Evolutionary conservation across 2,329 filamentous ascomycete genomes (phyloP).

Genomic region (Stemphylium lycopersici): DNA sequence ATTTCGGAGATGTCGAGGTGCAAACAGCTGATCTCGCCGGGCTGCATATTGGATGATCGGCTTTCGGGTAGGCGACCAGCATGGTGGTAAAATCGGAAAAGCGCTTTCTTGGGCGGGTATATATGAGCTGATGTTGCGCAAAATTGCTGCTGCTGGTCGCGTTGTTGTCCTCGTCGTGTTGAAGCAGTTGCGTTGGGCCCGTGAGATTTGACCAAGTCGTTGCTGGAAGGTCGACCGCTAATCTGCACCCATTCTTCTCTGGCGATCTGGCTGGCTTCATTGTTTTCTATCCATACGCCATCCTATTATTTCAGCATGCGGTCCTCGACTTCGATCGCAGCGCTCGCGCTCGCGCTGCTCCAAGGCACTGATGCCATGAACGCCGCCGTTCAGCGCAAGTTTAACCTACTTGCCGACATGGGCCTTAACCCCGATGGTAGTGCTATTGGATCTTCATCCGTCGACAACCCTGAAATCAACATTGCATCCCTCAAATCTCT

Average conservation of each 20-base stretch:
- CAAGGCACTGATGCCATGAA: slow-evolving; percentile 27
- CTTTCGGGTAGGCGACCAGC: background rate
- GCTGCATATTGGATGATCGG: background rate
- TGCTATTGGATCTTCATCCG: background rate
- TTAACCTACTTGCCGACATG: slow-evolving; percentile 1
- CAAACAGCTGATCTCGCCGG: background rate
- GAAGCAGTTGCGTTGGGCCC: background rate
- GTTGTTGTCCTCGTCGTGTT: background rate
- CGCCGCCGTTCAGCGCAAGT: background rate
- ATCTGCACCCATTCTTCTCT: background rate
- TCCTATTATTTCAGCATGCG: slow-evolving; percentile 29
- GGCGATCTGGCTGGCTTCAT: background rate
- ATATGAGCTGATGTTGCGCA: background rate
- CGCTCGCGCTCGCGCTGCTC: slow-evolving; percentile 34
- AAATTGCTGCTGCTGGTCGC: background rate
- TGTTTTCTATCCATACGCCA: background rate
- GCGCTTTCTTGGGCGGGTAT: background rate
- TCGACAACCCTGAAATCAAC: background rate
- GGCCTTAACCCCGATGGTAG: background rate
- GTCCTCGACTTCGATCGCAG: slow-evolving; percentile 25
- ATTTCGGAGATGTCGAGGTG: background rate
- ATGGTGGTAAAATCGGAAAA: background rate
- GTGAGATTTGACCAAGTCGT: background rate
- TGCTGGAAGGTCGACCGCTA: too few relatives aligned
- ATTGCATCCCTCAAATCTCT: background rate